phyloP scores from a whole-genome alignment of 805 yeast genomes.

The Lipomyces starkeyi region DNA sequence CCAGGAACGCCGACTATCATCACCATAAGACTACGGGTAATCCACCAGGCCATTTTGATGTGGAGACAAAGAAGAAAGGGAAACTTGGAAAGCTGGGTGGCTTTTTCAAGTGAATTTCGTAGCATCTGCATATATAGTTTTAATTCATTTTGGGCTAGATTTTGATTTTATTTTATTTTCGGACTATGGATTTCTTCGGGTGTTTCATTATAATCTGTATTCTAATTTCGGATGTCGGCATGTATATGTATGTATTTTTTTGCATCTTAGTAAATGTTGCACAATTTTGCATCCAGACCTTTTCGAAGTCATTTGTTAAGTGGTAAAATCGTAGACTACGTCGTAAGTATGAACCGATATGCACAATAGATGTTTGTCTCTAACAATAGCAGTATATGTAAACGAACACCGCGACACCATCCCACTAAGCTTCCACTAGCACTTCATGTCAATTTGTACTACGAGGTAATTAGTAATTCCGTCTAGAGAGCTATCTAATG shows the following conservation, averaged over 20 bases:
- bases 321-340: background rate
- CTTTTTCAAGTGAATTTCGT: constrained; percentile 14
- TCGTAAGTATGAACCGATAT: background rate
- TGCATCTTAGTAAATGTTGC: background rate
- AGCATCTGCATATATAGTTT: background rate
- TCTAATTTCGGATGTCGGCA: background rate
- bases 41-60: constrained; percentile 37
- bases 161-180: background rate
- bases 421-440: background rate
- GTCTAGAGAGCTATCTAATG: background rate
- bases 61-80: constrained; percentile 26
- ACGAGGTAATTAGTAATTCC: background rate
- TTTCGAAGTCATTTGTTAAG: background rate
- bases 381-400: too few species aligned
- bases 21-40: constrained; percentile 29
- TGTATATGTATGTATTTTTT: background rate
- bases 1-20: constrained; percentile 28
- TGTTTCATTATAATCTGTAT: background rate
- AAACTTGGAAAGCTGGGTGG: constrained; percentile 17
- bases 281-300: background rate
- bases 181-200: background rate
- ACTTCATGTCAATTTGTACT: constrained; percentile 12
- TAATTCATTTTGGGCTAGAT: background rate
- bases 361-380: too few species aligned
- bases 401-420: background rate